A percentile compares a stretch with the other conserved stretches of the same genome.
Evolutionary conservation across 73 alveolate species (phyloP).

Genomic region (Strombidium stylifer): DNA sequence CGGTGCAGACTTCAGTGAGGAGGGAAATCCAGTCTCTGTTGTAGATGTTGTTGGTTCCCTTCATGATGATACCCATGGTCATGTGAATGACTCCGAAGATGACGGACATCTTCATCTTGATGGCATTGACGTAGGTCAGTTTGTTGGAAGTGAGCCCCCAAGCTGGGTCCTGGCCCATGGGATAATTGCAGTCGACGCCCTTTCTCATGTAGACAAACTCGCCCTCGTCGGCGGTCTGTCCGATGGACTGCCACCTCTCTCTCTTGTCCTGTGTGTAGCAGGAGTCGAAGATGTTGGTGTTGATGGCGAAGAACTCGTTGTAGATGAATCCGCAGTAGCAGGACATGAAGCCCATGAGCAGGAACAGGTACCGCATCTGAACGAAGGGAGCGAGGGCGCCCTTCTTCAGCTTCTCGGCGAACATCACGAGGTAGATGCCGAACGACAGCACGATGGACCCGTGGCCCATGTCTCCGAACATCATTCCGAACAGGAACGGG

Average conservation of each 20-base stretch:
- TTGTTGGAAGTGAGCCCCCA: constrained; percentile 74
- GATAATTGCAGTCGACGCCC: constrained; percentile 61
- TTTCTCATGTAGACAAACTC: constrained; percentile 4
- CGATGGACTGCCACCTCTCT: neutral
- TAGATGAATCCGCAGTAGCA: constrained; percentile 80
- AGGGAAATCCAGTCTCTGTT: constrained; percentile 60
- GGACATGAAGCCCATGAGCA: constrained; percentile 86
- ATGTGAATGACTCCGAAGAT: constrained; percentile 84
- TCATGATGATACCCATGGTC: constrained; percentile 81
- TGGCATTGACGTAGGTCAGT: constrained; percentile 70
- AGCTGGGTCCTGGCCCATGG: constrained; percentile 86
- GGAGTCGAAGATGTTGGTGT: constrained; percentile 70
- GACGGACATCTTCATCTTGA: constrained; percentile 90
- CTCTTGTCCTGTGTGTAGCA: constrained; percentile 44
- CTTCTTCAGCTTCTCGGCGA: constrained; percentile 11
- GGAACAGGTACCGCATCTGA: constrained; percentile 69
- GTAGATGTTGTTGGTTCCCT: constrained; percentile 73
- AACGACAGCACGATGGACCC: constrained; percentile 53
- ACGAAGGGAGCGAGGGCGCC: constrained; percentile 34
- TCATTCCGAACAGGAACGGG: constrained; percentile 94
- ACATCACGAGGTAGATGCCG: constrained; percentile 50
- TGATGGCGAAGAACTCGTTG: constrained; percentile 84
- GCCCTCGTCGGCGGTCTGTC: neutral
- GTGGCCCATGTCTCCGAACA: constrained; percentile 93
- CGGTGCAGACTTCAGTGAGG: constrained; percentile 80